Conservation (phyloP, 2,329 filamentous ascomycete species). For the Raffaelea arxii region DNA sequence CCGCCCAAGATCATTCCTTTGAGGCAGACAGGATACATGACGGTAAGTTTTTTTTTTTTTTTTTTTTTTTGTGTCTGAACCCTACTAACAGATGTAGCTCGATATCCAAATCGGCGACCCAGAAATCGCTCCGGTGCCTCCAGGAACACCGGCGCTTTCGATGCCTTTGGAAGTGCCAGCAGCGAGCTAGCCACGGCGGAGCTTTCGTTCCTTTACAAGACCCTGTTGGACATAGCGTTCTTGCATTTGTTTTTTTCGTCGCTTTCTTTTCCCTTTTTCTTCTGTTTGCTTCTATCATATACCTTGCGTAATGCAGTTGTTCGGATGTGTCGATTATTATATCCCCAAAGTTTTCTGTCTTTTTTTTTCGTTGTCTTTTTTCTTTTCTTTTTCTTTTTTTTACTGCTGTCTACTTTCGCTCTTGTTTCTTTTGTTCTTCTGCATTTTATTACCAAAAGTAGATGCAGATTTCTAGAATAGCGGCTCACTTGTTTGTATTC, state of each 20-base stretch:
- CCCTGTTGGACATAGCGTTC: neutral
- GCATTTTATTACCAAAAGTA: too few relatives aligned
- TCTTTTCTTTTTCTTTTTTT: neutral
- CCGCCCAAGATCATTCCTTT: slow-evolving; percentile 16
- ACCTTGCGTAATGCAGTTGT: too few relatives aligned
- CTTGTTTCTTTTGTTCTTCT: neutral
- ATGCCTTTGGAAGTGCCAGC: neutral
- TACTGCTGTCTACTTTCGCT: neutral
- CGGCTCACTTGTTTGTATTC: neutral
- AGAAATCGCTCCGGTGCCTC: slow-evolving; percentile 14
- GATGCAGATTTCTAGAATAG: neutral
- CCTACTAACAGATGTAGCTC: slow-evolving; percentile 9
- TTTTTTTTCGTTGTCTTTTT: neutral
- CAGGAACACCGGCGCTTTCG: slow-evolving; percentile 12
- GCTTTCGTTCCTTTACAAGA: too few relatives aligned
- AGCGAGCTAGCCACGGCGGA: neutral
- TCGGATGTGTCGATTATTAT: too few relatives aligned
- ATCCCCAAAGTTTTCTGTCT: neutral
- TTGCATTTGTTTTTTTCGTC: neutral
- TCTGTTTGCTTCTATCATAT: neutral
- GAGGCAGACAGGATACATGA: slow-evolving; percentile 17
- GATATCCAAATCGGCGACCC: slow-evolving; percentile 17
- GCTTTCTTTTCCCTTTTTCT: neutral
- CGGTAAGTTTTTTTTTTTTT: slow-evolving; percentile 7
- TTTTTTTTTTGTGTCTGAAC: neutral